Base-by-base conservation (phyloP, 495 filamentous ascomycete genomes). In the Penicillium mononematosum region DNA sequence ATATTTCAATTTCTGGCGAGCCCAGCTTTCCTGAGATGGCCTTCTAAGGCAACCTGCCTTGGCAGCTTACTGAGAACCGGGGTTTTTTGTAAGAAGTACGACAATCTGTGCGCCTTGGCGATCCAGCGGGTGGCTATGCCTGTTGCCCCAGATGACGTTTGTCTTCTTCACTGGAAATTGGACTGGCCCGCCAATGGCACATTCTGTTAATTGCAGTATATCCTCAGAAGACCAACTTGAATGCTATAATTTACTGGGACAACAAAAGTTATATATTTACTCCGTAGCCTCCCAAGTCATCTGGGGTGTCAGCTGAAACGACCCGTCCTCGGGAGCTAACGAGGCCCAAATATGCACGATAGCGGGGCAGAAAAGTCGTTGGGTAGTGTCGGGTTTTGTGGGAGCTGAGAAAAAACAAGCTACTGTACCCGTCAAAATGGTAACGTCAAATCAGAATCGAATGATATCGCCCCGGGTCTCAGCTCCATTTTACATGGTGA, bases 271-370 rank as follows among this genome's bases (percentile, higher is more conserved):
- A 20, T 50, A 50, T 38, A 50, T 16, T 12, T 12, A 11, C 31
- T 34, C 31, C 31, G 31, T 32, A 11, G 25, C 24, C 3, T n/a
- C 3, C 14, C 6, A 19, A 25, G 19, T 38, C 17, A 50, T 38
- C 47, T 38, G 19, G n/a, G 17, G 19, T 50, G 39, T 44, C 38
- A 53, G 38, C 50, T 44, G 50, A 19, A 24, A n/a, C 46, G 27
- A 32, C 27, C 16, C 36, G 22, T 24, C 4, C 20, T 14, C 24
- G 11, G 24, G 43, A 14, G 17, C 38, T 43, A 53, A 53, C 38
- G 7, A 44, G 88, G 88, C 48, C 86, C 88, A 29, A 90, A 90
- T 90, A 31, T 67, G 88, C 88, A 36, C 88, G 90, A 1, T 67
- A 78, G 73, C 43, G 53, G 53, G 53, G 31, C 44, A 38, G 10